Base-by-base conservation (phyloP, 208 protist genomes). In the Tritrichomonas musculus region DNA sequence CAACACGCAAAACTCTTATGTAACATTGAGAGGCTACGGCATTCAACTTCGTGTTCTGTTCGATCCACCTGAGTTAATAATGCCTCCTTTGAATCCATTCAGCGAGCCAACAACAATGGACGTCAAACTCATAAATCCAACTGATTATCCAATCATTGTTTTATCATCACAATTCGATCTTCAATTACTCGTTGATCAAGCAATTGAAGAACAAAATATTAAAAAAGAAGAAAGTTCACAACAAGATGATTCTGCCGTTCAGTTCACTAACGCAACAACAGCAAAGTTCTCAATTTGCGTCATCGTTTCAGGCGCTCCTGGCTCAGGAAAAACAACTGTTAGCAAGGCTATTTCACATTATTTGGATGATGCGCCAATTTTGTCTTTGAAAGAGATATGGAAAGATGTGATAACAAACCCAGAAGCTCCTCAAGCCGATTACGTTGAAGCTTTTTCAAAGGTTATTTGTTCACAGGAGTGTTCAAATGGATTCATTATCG, bases 111-210 rank as follows among this genome's bases (percentile, higher is more conserved):
- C 41, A 39, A 44, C 44, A 49, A 88, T 57, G 1, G 0, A 88
- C n/a, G 41, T 88, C 0, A 88, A 88, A n/a, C 33, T 88, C 5
- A 49, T 88, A n/a, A 88, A 88, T 57, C 77, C 77, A 39, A 88
- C 77, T 39, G 47, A 14, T 39, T 88, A 88, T 88, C 77, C 77
- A 88, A 88, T 88, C 3, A 36, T 33, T 57, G 77, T 88, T 50
- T 33, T 88, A 9, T 25, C 77, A 88, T 53, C 47, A 27, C 77
- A 88, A 57, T 88, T 60, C 30, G 77, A 88, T 57, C 27, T 88
- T 5, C 77, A 88, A 17, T 17, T 53, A 20, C 41, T 88, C 4
- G 44, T 88, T 9, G 77, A 88, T 53, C 17, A 88, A 57, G 47
- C n/a, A 20, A 33, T 27, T 0, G 41, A 22, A 13, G 44, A 88